A percentile compares a stretch with the other conserved stretches of the same genome.
These are phyloP conservation scores for Fusarium sp. DNA, from an alignment of 2,329 filamentous ascomycete genomes.

Conservation along the genomic window DNA sequence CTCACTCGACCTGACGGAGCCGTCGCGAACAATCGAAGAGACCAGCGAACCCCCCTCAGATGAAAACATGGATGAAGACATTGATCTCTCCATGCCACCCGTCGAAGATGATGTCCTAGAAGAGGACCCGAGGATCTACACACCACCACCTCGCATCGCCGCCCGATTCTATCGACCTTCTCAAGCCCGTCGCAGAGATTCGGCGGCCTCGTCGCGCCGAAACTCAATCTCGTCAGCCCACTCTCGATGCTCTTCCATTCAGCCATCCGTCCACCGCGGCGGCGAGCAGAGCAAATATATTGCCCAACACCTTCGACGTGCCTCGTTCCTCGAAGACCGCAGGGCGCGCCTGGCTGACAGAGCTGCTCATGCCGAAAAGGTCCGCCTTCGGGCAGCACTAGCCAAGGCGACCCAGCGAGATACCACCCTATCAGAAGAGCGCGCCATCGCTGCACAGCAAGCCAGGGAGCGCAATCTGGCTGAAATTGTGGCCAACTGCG, in stretches of 20 bases:
- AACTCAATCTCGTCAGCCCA: conserved; percentile 84
- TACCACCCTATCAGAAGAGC: conserved; percentile 77
- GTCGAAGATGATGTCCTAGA: conserved; percentile 51
- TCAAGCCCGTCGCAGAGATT: conserved; percentile 77
- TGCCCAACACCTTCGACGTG: conserved; percentile 82
- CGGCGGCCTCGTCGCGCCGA: conserved; percentile 81
- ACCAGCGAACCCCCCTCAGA: conserved; percentile 47
- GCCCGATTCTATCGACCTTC: conserved; percentile 80
- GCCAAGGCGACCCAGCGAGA: conserved; percentile 77
- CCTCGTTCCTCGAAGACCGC: conserved; percentile 83
- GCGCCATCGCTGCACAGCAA: conserved; percentile 80
- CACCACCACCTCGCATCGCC: conserved; percentile 81
- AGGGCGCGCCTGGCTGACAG: conserved; percentile 84
- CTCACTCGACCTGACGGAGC: conserved; percentile 57
- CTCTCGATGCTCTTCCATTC: conserved; percentile 73
- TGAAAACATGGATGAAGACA: conserved; percentile 48
- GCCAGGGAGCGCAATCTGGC: conserved; percentile 84
- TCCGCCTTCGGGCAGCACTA: conserved; percentile 79
- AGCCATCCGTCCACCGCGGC: conserved; percentile 63
- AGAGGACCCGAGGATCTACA: conserved; percentile 57
- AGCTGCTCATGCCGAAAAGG: conserved; percentile 86
- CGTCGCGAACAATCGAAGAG: conserved; percentile 56
- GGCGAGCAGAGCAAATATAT: conserved; percentile 80
- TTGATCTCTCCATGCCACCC: conserved; percentile 56
- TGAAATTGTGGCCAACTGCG: conserved; percentile 84